Evolutionary conservation across 164 flowering plant species (phyloP), one percentile per base, ranked within the genome.

Genomic region (Cinnamomum chago): DNA sequence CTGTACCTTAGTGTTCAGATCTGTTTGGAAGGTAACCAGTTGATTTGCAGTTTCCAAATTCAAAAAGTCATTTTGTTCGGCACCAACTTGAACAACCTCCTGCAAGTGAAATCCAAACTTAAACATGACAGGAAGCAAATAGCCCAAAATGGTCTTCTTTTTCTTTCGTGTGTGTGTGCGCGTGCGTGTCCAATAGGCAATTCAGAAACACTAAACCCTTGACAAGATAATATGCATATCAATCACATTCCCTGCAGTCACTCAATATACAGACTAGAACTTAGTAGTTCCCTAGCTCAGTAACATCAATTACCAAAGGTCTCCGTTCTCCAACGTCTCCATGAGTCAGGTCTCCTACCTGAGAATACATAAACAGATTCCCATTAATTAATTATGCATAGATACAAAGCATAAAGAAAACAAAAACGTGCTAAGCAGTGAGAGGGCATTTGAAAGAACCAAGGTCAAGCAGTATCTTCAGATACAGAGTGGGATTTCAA

Each of bases 1-100:
- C 80, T 86, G 87, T 18, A n/a, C 58, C 74, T 85, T 90, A 70
- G 76, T 72, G 70, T 69, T 77, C 73, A 73, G 68, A 65, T 83
- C 84, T 71, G 81, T 80, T 80, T 75, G 83, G 76, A 30, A 58
- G 23, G 80, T 24, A 75, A 52, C 52, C 18, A 76, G 70, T 80
- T 80, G 83, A 62, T 70, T 76, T 72, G 13, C 11, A 73, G 76
- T 14, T 14, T 71, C 71, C 60, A 79, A 69, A 75, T 58, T 71
- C n/a, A 64, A 50, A 50, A 0, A 68, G 65, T 50, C 72, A 58
- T 68, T 73, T 12, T 70, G 70, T 60, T 68, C 71, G 28, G 70
- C 22, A 64, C 68, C 71, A 70, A 64, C 35, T 22, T 51, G 68
- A 65, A 50, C 50, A 27, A 65, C 55, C 25, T 67, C 74, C 82